Conservation (phyloP, 306 rosid genomes). For the Calophaca sinica region DNA sequence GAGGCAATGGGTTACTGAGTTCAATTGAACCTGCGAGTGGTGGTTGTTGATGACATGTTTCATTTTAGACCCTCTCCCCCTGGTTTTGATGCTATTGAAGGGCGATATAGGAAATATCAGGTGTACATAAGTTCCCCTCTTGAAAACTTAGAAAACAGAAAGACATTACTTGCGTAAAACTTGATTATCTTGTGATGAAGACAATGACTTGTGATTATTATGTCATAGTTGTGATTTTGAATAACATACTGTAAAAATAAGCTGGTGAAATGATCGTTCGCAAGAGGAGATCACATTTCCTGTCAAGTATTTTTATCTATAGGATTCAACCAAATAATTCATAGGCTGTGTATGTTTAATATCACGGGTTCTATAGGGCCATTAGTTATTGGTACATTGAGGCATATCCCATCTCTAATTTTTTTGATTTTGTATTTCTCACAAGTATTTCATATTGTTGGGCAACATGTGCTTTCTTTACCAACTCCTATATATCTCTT, state of each 20-base stretch:
- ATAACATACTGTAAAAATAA: constrained; percentile 33
- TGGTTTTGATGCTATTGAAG: constrained; percentile 26
- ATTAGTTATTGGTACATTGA: too few species aligned
- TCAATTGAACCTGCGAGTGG: constrained; percentile 87
- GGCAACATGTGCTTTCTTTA: too few species aligned
- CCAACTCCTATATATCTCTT: too few species aligned
- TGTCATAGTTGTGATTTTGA: constrained; percentile 48
- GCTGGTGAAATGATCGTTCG: background rate
- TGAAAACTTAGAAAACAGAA: constrained; percentile 2
- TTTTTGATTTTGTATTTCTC: too few species aligned
- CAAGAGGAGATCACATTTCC: background rate
- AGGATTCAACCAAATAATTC: too few species aligned
- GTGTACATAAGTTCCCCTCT: constrained; percentile 52
- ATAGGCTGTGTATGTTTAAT: too few species aligned
- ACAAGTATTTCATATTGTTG: too few species aligned
- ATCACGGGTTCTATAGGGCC: too few species aligned
- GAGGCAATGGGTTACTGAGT: constrained; percentile 88
- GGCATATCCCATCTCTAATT: too few species aligned
- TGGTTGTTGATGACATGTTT: constrained; percentile 58
- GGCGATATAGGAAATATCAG: constrained; percentile 35
- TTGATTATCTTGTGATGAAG: background rate
- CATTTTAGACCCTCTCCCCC: background rate
- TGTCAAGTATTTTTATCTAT: background rate
- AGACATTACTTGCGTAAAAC: constrained; percentile 34
- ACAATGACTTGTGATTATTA: constrained; percentile 28